A percentile compares a stretch with the other conserved stretches of the same genome.
These are phyloP conservation scores for Aspergillaceae sp. DNA, from an alignment of 2,329 filamentous ascomycete genomes.

Conservation along the genomic window DNA sequence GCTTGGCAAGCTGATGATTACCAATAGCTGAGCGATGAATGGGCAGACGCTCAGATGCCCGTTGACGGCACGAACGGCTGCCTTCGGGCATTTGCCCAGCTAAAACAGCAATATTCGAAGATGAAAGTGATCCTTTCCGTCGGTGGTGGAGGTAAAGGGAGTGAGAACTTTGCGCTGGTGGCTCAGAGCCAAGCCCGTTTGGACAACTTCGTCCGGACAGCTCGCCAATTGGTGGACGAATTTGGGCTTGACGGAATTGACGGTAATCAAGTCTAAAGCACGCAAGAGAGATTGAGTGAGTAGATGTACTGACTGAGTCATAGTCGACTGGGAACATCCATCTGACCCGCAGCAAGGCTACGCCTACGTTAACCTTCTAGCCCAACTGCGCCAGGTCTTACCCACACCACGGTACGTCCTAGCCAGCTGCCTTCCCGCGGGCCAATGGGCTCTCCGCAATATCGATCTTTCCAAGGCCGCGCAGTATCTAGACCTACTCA, in stretches of 20 bases:
- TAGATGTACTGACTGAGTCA: neutral
- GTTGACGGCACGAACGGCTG: constrained; percentile 65
- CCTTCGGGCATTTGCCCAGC: constrained; percentile 61
- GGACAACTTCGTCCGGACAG: constrained; percentile 63
- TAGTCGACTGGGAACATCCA: constrained; percentile 77
- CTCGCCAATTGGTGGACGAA: constrained; percentile 57
- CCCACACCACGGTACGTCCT: constrained; percentile 60
- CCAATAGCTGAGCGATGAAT: constrained; percentile 65
- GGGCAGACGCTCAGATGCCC: constrained; percentile 62
- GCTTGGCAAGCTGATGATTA: constrained; percentile 1
- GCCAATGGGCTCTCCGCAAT: constrained; percentile 55
- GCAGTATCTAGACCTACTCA: constrained; percentile 63
- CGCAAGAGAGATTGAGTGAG: neutral
- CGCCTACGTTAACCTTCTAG: constrained; percentile 62
- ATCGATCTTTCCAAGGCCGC: constrained; percentile 58
- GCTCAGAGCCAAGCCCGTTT: constrained; percentile 53
- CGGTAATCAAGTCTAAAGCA: constrained; percentile 43
- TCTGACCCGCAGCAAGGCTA: constrained; percentile 56
- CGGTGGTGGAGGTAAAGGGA: constrained; percentile 57
- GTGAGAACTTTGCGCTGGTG: constrained; percentile 58
- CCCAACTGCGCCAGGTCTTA: constrained; percentile 57
- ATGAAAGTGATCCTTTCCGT: constrained; percentile 70
- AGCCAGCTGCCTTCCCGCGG: constrained; percentile 63
- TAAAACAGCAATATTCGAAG: constrained; percentile 62
- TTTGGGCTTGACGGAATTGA: constrained; percentile 69